These are phyloP conservation scores for Trichosanthes truncata DNA, from an alignment of 306 rosid species.

Conservation along the genomic window DNA sequence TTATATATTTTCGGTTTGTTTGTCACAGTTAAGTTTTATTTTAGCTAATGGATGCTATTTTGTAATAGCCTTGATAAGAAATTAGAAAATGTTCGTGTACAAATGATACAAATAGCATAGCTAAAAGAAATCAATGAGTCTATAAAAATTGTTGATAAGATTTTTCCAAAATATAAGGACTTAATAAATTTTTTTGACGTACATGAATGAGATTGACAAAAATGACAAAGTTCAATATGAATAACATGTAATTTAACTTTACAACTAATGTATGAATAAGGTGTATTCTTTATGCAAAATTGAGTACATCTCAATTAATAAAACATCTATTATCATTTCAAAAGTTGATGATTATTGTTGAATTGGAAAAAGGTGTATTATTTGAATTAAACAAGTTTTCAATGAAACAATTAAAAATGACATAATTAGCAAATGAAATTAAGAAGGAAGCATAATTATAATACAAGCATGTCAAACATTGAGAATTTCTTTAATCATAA, in stretches of 20 bases:
- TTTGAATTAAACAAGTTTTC: not conserved
- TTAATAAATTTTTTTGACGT: too few relatives aligned
- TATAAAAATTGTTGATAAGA: too few relatives aligned
- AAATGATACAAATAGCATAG: not conserved
- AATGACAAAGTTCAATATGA: not conserved
- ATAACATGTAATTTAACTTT: too few relatives aligned
- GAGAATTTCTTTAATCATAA: not conserved
- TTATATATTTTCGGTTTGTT: not conserved
- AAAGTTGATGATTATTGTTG: not conserved
- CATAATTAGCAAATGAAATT: not conserved
- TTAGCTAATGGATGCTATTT: not conserved
- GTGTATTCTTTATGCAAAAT: not conserved
- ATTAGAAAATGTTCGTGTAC: not conserved
- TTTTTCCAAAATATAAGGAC: too few relatives aligned
- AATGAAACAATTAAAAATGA: not conserved
- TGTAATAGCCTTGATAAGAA: not conserved
- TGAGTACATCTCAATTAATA: not conserved
- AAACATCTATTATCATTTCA: not conserved
- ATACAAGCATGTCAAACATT: constrained; percentile 1
- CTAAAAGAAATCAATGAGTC: not conserved
- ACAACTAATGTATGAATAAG: not conserved
- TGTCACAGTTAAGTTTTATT: not conserved
- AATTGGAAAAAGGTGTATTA: not conserved
- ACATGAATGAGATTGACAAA: not conserved
- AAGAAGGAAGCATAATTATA: not conserved